Evolutionary conservation across 192 early-diverging fungal genomes (phyloP).

Genomic region (Mortierella claussenii): DNA sequence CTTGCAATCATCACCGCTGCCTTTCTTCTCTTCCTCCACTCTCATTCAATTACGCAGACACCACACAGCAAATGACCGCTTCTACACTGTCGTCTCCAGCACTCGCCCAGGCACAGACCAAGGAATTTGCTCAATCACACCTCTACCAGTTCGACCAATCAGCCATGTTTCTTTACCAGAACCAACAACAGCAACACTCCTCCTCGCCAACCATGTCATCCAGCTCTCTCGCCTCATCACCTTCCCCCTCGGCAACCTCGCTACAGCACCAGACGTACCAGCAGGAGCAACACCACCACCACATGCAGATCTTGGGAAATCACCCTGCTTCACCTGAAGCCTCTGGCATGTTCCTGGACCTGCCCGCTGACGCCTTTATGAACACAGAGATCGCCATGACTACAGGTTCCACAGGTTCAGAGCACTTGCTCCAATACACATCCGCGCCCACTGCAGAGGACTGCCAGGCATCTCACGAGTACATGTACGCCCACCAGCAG

Average conservation of each 20-base stretch:
- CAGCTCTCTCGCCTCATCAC: conserved; percentile 2
- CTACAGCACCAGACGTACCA: conserved; percentile 4
- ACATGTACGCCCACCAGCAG: conserved; percentile 20
- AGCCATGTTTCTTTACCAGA: conserved; percentile 7
- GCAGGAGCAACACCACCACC: conserved; percentile 27
- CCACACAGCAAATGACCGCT: conserved; percentile 28
- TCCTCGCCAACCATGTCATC: conserved; percentile 18
- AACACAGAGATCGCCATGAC: neutral
- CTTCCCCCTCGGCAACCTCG: conserved; percentile 1
- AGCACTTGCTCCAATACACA: neutral
- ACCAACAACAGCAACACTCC: conserved; percentile 7
- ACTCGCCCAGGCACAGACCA: conserved; percentile 34
- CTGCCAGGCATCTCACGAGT: conserved; percentile 23
- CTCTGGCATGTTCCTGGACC: conserved; percentile 28
- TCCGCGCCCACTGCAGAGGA: conserved; percentile 14
- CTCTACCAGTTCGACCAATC: conserved; percentile 8
- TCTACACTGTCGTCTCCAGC: neutral
- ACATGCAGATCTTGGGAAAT: conserved; percentile 39
- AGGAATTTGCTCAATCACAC: conserved; percentile 20
- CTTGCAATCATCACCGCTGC: no score
- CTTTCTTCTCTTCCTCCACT: no score
- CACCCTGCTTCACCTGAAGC: conserved; percentile 37
- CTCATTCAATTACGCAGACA: no score
- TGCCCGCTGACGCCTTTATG: conserved; percentile 7
- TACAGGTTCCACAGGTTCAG: neutral